Conservation (phyloP, 169 alveolate genomes). For the Plasmodium coatneyi region DNA sequence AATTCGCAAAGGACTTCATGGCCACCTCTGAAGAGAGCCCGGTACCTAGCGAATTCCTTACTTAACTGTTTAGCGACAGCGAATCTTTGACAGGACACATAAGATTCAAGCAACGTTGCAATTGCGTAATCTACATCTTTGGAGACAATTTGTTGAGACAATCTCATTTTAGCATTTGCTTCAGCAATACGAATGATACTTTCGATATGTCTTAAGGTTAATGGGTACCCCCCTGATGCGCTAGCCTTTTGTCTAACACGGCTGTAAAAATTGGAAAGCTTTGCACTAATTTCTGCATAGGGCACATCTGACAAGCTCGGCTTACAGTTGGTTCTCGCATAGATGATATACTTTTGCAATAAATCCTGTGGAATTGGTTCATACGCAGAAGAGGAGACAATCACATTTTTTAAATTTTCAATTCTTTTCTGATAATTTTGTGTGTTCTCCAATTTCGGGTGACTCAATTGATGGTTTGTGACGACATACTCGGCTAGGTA, state of each 20-base stretch:
- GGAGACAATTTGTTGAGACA: slow-evolving; percentile 94
- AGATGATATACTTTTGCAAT: slow-evolving; percentile 95
- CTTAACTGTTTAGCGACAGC: slow-evolving; percentile 93
- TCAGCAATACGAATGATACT: slow-evolving; percentile 96
- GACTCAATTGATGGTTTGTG: slow-evolving; percentile 95
- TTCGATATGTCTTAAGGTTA: slow-evolving; percentile 97
- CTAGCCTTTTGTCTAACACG: slow-evolving; percentile 95
- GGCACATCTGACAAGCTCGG: slow-evolving; percentile 83
- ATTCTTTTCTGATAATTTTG: slow-evolving; percentile 84
- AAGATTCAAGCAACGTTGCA: slow-evolving; percentile 96
- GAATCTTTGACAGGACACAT: slow-evolving; percentile 94
- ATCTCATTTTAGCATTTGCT: slow-evolving; percentile 96
- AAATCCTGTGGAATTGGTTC: slow-evolving; percentile 93
- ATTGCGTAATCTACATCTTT: slow-evolving; percentile 97
- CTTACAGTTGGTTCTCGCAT: slow-evolving; percentile 95
- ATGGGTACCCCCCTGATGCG: slow-evolving; percentile 97
- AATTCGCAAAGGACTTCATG: slow-evolving; percentile 87
- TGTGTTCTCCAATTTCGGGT: slow-evolving; percentile 91
- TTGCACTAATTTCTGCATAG: slow-evolving; percentile 84
- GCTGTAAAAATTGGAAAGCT: slow-evolving; percentile 91
- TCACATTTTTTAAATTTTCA: slow-evolving; percentile 79
- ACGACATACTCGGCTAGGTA: slow-evolving; percentile 97
- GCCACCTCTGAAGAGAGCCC: slow-evolving; percentile 88
- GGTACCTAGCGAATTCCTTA: slow-evolving; percentile 87
- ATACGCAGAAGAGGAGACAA: slow-evolving; percentile 84